phyloP scores from a whole-genome alignment of 1,284 basidiomycete genomes.

The Phenoliferia sp. region DNA sequence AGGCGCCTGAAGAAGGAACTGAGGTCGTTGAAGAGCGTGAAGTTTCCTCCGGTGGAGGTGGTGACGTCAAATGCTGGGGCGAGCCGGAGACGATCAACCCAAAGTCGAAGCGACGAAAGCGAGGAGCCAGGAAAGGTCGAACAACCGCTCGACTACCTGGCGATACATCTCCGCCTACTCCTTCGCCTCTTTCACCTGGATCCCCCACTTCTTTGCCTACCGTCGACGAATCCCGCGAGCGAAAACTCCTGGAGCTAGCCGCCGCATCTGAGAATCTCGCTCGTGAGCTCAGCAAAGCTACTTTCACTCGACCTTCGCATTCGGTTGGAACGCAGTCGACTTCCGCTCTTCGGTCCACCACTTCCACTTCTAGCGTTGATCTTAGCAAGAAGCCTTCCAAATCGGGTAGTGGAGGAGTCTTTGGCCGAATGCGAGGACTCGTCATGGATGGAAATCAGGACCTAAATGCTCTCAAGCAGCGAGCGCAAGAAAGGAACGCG shows the following conservation, averaged over 20 bases:
- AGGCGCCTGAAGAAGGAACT: not conserved
- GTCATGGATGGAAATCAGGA: conserved; percentile 37
- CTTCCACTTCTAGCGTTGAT: not conserved
- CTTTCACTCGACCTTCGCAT: not conserved
- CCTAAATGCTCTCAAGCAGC: conserved; percentile 35
- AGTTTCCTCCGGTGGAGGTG: conserved; percentile 32
- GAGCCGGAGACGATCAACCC: conserved; percentile 12
- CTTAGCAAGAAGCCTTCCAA: conserved; percentile 1
- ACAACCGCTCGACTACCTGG: conserved; percentile 31
- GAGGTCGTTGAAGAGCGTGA: no score
- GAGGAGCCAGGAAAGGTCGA: conserved; percentile 60
- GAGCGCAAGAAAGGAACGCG: conserved; percentile 32
- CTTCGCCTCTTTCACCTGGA: conserved; percentile 5
- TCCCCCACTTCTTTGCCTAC: not conserved
- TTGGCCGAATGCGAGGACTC: conserved; percentile 32
- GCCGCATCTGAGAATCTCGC: conserved; percentile 74
- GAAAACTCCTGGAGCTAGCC: conserved; percentile 60
- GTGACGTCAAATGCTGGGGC: conserved; percentile 26
- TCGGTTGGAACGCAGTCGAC: conserved; percentile 27
- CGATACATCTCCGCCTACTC: conserved; percentile 1
- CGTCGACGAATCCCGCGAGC: conserved; percentile 16
- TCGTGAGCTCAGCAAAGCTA: conserved; percentile 66
- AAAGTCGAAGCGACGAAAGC: conserved; percentile 66
- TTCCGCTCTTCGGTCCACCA: conserved; percentile 10
- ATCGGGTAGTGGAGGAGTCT: conserved; percentile 21